Percentiles rank a stretch among this genome's conserved stretches.
Conservation (phyloP, 257 asterid species). For the Euphrasia confusa region DNA sequence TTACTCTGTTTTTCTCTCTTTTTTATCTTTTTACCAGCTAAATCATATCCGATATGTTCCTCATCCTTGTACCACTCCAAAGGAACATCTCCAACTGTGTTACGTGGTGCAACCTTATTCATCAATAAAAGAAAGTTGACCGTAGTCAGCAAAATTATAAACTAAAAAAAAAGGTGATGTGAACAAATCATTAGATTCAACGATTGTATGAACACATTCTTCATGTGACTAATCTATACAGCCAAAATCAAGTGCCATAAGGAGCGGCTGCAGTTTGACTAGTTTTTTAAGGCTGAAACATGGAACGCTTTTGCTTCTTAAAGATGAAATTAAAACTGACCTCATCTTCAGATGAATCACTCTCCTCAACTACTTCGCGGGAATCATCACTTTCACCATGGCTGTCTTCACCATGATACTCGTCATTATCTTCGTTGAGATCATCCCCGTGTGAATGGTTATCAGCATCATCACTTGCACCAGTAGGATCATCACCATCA, state of each 20-base stretch:
- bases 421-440: conserved; percentile 29
- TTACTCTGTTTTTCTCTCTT: conserved; percentile 75
- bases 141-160: conserved; percentile 8
- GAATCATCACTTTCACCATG: conserved; percentile 43
- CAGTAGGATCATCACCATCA: conserved; percentile 28
- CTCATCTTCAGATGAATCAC: conserved; percentile 90
- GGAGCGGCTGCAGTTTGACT: conserved; percentile 7
- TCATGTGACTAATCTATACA: not conserved
- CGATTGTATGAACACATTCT: not conserved
- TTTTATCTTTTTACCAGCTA: conserved; percentile 86
- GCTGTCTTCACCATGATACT: conserved; percentile 23
- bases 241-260: conserved; percentile 3
- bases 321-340: conserved; percentile 27
- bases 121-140: conserved; percentile 19
- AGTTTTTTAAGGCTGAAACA: conserved; percentile 13
- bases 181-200: conserved; percentile 2
- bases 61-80: conserved; percentile 84
- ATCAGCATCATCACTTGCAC: conserved; percentile 20
- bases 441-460: conserved; percentile 21
- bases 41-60: conserved; percentile 90
- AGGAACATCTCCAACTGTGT: conserved; percentile 89
- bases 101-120: conserved; percentile 79
- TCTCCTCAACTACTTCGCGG: conserved; percentile 50
- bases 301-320: too few species aligned
- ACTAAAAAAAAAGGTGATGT: not conserved